These are phyloP conservation scores for Ceriops tagal DNA, from an alignment of 345 rosid species.

Conservation along the genomic window DNA sequence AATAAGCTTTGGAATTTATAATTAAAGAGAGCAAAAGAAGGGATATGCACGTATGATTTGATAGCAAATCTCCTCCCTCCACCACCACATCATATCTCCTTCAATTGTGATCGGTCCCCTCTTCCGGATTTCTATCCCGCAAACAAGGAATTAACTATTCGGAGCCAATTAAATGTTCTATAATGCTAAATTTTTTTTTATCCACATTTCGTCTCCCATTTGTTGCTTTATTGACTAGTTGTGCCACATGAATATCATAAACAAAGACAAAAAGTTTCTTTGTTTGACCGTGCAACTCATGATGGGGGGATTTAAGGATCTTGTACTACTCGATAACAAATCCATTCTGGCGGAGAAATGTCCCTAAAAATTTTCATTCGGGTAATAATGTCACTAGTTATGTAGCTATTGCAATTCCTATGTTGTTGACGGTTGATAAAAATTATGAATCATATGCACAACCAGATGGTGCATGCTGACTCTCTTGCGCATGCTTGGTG, in stretches of 20 bases:
- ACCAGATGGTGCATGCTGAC: constrained; percentile 18
- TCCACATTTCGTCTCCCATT: constrained; percentile 24
- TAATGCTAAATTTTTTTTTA: constrained; percentile 8
- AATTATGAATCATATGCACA: constrained; percentile 10
- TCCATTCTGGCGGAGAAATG: constrained; percentile 27
- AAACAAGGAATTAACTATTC: constrained; percentile 12
- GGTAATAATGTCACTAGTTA: constrained; percentile 16
- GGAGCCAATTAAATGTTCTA: neutral
- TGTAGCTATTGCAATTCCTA: neutral
- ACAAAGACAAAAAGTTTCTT: constrained; percentile 3
- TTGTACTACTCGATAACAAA: constrained; percentile 34
- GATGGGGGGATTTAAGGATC: constrained; percentile 20
- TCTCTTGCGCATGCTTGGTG: constrained; percentile 28
- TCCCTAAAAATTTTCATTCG: constrained; percentile 20
- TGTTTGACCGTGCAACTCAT: constrained; percentile 17
- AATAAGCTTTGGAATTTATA: constrained; percentile 12
- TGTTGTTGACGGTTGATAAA: constrained; percentile 12
- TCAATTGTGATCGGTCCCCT: constrained; percentile 7
- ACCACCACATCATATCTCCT: constrained; percentile 25
- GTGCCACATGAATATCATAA: neutral
- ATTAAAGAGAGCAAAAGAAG: constrained; percentile 37
- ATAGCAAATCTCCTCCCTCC: constrained; percentile 37
- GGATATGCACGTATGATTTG: constrained; percentile 44
- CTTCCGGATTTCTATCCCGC: constrained; percentile 21
- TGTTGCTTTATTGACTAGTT: constrained; percentile 11